Base-by-base conservation (phyloP, 139 green algal species). In the Chlamydomonas sphaeroides region DNA sequence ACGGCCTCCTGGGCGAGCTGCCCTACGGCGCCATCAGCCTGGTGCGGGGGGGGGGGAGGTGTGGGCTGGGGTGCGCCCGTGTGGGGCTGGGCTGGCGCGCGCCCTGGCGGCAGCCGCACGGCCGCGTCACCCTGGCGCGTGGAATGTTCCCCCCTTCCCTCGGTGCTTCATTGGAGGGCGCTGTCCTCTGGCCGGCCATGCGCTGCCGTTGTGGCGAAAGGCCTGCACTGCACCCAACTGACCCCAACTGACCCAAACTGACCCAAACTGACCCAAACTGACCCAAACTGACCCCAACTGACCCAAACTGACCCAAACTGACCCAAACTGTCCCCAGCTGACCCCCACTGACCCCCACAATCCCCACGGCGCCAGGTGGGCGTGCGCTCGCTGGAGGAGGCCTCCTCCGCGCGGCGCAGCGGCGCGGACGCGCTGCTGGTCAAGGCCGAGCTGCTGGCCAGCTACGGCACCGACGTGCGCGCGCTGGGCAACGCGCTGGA, bases 341-440 rank as follows among this genome's bases (percentile, higher is more conserved):
- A 32, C 51, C 3, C 51, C 89, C 35, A 81, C 93, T 36, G 6
- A 26, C 5, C 28, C 28, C 30, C 28, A 15, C 28, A 8, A 6
- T 5, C 28, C 26, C 30, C n/a, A n/a, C n/a, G n/a, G n/a, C n/a
- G n/a, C 18, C 74, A 75, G 70, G 81, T 96, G 23, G 93, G 93
- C 5, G 83, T 90, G 4, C 83, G 73, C 38, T 89, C 69, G 41
- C 21, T 95, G 48, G 88, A 94, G 30, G 92, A 95, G 71, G 94
- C 94, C 4, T 42, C 88, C 2, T 84, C 87, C 33, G 94, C 92
- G 1, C 77, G 90, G 30, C 26, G 72, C 39, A 88, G 85, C 4
- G 94, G 94, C 0, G 94, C 94, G 17, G 94, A 97, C 76, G 80
- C 82, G 6, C 32, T 97, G 56, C 79, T 97, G 41, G 53, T 97